Conservation (phyloP, 345 rosid genomes). For the Eucalyptus marginata region DNA sequence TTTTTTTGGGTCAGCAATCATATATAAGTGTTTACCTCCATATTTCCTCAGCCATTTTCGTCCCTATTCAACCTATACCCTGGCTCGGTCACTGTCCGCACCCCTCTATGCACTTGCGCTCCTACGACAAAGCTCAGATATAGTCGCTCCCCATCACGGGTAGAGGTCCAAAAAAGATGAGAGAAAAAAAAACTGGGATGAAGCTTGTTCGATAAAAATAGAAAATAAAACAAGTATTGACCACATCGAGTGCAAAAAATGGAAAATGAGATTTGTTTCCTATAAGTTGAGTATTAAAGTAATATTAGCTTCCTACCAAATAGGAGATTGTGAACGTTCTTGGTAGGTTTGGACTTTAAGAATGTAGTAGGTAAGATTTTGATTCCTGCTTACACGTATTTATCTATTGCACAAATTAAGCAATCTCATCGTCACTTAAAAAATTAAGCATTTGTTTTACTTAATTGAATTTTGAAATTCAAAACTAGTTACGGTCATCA, state of each 20-base stretch:
- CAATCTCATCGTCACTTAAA: neutral
- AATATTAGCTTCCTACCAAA: neutral
- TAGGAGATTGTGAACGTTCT: neutral
- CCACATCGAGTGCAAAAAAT: neutral
- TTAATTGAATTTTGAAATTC: neutral
- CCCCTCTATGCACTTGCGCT: neutral
- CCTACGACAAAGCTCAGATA: neutral
- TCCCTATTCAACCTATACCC: neutral
- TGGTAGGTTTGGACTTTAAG: neutral
- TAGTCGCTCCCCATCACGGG: neutral
- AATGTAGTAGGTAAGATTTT: neutral
- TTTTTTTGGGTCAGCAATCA: neutral
- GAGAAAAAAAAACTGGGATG: neutral
- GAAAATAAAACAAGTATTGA: neutral
- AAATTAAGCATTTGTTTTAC: neutral
- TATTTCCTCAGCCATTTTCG: neutral
- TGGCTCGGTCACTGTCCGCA: neutral
- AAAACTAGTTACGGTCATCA: neutral
- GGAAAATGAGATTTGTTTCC: neutral
- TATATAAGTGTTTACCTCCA: neutral
- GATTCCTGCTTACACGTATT: neutral
- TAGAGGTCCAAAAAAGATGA: neutral
- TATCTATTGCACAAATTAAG: neutral
- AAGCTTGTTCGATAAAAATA: neutral
- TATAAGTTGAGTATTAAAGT: neutral